Percentiles rank a stretch among this genome's conserved stretches.
These are phyloP conservation scores for Rhizopogon vinicolor DNA, from an alignment of 768 basidiomycete genomes.

Conservation along the genomic window DNA sequence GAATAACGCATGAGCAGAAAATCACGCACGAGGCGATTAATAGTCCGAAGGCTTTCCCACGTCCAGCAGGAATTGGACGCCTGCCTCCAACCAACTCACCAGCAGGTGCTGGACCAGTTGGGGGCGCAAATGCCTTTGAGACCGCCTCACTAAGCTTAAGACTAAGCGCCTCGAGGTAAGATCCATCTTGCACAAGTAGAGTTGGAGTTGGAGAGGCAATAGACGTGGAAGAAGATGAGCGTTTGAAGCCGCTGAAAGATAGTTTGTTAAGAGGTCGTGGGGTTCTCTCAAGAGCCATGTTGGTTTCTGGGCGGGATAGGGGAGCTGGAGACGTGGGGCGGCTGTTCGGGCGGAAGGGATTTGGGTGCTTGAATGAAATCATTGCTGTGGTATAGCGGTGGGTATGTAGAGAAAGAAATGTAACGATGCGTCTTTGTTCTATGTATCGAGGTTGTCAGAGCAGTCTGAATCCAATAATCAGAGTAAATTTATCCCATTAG, in stretches of 20 bases:
- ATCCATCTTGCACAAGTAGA: constrained; percentile 68
- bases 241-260: constrained; percentile 55
- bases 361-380: constrained; percentile 66
- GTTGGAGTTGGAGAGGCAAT: constrained; percentile 29
- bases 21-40: constrained; percentile 66
- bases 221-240: constrained; percentile 40
- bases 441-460: constrained; percentile 13
- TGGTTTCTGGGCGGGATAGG: constrained; percentile 23
- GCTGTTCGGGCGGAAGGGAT: constrained; percentile 60
- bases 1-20: constrained; percentile 7
- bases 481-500: constrained; percentile 41
- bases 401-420: constrained; percentile 5
- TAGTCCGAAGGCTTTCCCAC: constrained; percentile 61
- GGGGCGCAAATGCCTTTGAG: constrained; percentile 68
- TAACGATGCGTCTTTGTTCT: neutral
- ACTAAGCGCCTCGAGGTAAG: constrained; percentile 72
- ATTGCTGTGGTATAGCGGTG: constrained; percentile 21
- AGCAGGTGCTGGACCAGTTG: constrained; percentile 45
- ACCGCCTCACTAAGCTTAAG: constrained; percentile 80
- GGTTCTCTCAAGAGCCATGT: constrained; percentile 36
- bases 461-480: constrained; percentile 35
- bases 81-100: constrained; percentile 60
- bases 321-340: constrained; percentile 61
- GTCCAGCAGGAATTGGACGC: constrained; percentile 68
- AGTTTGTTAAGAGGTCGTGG: constrained; percentile 53